These are phyloP conservation scores for Chlorella sp. DNA, from an alignment of 139 green algal species.

Conservation along the genomic window DNA sequence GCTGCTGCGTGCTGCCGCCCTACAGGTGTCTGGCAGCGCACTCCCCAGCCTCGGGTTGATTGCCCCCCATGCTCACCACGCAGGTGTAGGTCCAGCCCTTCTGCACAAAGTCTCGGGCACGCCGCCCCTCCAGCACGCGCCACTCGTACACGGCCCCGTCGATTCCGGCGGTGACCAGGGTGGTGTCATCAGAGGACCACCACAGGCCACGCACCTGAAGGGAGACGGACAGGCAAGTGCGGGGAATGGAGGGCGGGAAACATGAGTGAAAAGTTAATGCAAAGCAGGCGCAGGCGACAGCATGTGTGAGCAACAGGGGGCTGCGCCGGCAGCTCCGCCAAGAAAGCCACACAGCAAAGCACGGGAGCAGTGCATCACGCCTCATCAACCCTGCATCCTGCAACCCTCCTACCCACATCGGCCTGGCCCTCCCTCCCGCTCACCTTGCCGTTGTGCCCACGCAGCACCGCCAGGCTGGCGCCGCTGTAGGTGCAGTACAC, in stretches of 20 bases:
- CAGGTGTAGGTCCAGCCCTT: constrained; percentile 64
- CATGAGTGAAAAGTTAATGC: not conserved
- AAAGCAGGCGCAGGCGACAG: not conserved
- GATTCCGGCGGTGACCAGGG: constrained; percentile 78
- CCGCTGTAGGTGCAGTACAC: constrained; percentile 92
- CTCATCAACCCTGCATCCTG: too few relatives aligned
- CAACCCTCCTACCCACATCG: too few relatives aligned
- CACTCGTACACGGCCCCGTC: constrained; percentile 95
- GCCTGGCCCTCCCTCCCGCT: not conserved
- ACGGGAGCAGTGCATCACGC: too few relatives aligned
- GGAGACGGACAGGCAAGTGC: constrained; percentile 20
- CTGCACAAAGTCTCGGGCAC: constrained; percentile 71
- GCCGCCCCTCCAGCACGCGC: constrained; percentile 78
- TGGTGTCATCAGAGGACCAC: constrained; percentile 78
- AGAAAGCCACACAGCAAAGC: too few relatives aligned
- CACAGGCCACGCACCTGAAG: constrained; percentile 72
- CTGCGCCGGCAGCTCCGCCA: too few relatives aligned
- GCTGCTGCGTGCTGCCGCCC: not conserved
- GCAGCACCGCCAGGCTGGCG: constrained; percentile 75
- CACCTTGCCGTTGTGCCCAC: constrained; percentile 33
- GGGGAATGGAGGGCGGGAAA: not conserved
- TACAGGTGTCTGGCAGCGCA: not conserved
- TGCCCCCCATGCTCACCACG: constrained; percentile 52
- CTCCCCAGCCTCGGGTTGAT: not conserved
- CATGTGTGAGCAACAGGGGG: not conserved